Evolutionary conservation across 257 asterid species (phyloP).

Genomic region (Penstemon davidsonii): DNA sequence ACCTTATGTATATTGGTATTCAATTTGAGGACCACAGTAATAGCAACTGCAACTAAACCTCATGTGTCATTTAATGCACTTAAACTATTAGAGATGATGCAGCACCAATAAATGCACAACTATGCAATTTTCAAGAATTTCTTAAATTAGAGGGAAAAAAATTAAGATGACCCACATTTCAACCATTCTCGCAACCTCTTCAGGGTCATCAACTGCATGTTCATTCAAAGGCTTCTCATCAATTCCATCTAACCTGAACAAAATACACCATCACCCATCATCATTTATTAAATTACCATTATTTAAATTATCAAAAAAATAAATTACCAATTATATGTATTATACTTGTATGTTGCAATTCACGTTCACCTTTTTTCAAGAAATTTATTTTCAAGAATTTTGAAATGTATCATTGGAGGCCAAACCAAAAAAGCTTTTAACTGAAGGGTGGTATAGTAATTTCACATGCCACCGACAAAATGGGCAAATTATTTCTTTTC

Average conservation of each 20-base stretch:
- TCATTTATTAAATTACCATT: background rate
- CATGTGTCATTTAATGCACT: slow-evolving; percentile 34
- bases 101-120: slow-evolving; percentile 22
- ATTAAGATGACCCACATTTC: slow-evolving; percentile 51
- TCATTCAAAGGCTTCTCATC: slow-evolving; percentile 49
- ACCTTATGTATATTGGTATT: slow-evolving; percentile 24
- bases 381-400: slow-evolving; percentile 19
- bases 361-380: too few species aligned
- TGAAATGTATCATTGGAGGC: slow-evolving; percentile 29
- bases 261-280: slow-evolving; percentile 16
- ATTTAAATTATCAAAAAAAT: too few species aligned
- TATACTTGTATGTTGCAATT: background rate
- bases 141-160: background rate
- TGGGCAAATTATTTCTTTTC: slow-evolving; percentile 5
- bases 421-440: slow-evolving; percentile 24
- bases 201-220: slow-evolving; percentile 85
- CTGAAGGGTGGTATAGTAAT: slow-evolving; percentile 32
- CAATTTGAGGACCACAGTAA: slow-evolving; percentile 41
- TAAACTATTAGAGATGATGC: background rate
- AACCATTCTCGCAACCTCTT: slow-evolving; percentile 81
- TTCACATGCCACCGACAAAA: slow-evolving; percentile 53
- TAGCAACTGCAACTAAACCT: slow-evolving; percentile 37
- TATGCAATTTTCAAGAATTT: slow-evolving; percentile 5
- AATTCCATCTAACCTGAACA: slow-evolving; percentile 50
- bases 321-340: background rate